These are phyloP conservation scores for Hypocrella siamensis DNA, from an alignment of 2,329 filamentous ascomycete genomes.

Conservation along the genomic window DNA sequence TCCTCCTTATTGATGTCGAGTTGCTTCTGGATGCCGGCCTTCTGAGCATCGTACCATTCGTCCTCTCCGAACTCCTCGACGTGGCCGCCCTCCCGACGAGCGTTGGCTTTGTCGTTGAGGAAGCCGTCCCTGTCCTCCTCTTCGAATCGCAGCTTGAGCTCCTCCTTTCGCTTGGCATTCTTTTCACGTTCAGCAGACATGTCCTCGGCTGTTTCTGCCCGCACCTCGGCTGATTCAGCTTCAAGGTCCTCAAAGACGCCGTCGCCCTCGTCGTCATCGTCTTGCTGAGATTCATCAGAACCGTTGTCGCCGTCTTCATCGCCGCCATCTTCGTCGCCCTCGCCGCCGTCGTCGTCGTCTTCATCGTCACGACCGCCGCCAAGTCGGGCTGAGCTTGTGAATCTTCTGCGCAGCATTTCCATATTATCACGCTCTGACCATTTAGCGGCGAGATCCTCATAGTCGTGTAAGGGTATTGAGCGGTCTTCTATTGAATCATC, in stretches of 20 bases:
- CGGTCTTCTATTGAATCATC: conserved; percentile 69
- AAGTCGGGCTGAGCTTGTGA: conserved; percentile 50
- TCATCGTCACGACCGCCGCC: conserved; percentile 13
- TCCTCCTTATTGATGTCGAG: conserved; percentile 93
- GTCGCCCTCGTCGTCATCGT: conserved; percentile 58
- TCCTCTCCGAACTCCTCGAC: conserved; percentile 86
- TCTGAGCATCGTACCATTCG: conserved; percentile 97
- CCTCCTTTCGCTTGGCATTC: conserved; percentile 86
- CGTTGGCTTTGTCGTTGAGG: conserved; percentile 72
- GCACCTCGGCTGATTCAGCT: conserved; percentile 21
- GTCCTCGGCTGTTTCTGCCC: conserved; percentile 25
- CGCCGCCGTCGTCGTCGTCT: conserved; percentile 31
- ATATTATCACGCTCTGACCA: conserved; percentile 73
- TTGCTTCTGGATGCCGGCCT: conserved; percentile 88
- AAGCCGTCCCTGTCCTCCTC: conserved; percentile 97
- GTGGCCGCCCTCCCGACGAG: conserved; percentile 50
- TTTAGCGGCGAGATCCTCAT: conserved; percentile 65
- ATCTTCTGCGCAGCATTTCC: conserved; percentile 56
- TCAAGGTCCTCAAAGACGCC: conserved; percentile 79
- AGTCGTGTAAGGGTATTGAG: conserved; percentile 63
- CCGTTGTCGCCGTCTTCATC: conserved; percentile 33
- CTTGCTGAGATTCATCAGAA: no score
- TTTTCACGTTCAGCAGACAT: conserved; percentile 81
- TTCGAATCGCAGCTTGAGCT: conserved; percentile 86
- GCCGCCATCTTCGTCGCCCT: conserved; percentile 37